phyloP scores from a whole-genome alignment of 345 rosid species.

The Eutrema yunnanense region DNA sequence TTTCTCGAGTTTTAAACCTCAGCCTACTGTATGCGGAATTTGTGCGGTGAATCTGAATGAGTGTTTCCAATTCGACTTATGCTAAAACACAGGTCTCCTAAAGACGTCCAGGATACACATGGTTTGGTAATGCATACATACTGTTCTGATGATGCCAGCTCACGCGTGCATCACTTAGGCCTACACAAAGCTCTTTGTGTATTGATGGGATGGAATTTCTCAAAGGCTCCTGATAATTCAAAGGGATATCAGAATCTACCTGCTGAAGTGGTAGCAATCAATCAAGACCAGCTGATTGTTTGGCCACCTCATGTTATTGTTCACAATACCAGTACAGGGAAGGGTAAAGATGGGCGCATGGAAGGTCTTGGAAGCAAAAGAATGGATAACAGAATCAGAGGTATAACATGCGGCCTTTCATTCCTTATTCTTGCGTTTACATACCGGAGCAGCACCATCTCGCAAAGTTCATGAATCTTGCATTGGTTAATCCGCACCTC shows the following conservation, averaged over 20 bases:
- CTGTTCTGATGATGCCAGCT: slow-evolving; percentile 68
- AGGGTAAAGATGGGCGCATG: slow-evolving; percentile 88
- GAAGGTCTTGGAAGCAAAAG: slow-evolving; percentile 98
- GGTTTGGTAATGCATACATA: slow-evolving; percentile 88
- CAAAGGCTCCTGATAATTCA: slow-evolving; percentile 79
- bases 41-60: slow-evolving; percentile 41
- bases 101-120: slow-evolving; percentile 88
- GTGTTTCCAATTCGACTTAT: slow-evolving; percentile 61
- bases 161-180: slow-evolving; percentile 88
- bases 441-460: not conserved
- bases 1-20: slow-evolving; percentile 28
- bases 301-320: slow-evolving; percentile 97
- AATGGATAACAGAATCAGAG: slow-evolving; percentile 90
- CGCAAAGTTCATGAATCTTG: slow-evolving; percentile 9
- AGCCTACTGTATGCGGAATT: slow-evolving; percentile 23
- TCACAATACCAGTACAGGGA: slow-evolving; percentile 92
- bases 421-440: slow-evolving; percentile 30
- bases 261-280: slow-evolving; percentile 67
- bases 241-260: slow-evolving; percentile 75
- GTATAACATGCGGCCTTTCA: slow-evolving; percentile 44
- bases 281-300: slow-evolving; percentile 81
- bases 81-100: slow-evolving; percentile 79
- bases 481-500: slow-evolving; percentile 1
- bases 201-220: slow-evolving; percentile 93
- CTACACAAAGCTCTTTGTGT: slow-evolving; percentile 92